Percentiles rank a stretch among this genome's conserved stretches.
Evolutionary conservation across 164 flowering plant species (phyloP).

Genomic region (Annona squamosa): DNA sequence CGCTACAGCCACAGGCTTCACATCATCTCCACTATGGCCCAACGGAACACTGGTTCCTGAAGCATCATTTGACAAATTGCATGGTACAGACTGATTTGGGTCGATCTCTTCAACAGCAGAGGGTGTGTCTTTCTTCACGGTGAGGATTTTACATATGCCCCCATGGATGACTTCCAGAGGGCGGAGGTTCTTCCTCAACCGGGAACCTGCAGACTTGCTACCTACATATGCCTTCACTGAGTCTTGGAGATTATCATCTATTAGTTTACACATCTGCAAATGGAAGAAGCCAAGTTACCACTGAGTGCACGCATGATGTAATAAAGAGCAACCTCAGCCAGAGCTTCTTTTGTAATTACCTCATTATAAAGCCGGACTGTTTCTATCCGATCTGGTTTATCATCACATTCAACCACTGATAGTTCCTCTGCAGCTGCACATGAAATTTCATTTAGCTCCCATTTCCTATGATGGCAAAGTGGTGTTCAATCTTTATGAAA

Average conservation of each 20-base stretch:
- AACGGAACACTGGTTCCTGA: conserved; percentile 3
- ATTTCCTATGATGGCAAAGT: background rate
- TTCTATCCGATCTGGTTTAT: conserved; percentile 36
- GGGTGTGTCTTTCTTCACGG: conserved; percentile 13
- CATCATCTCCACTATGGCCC: conserved; percentile 3
- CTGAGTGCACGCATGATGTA: background rate
- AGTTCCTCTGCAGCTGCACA: conserved; percentile 50
- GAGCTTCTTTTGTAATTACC: conserved; percentile 26
- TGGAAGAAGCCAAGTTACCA: background rate
- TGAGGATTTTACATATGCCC: conserved; percentile 33
- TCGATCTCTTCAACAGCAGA: conserved; percentile 5
- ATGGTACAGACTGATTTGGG: background rate
- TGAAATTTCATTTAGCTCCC: conserved; percentile 1
- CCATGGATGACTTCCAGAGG: conserved; percentile 31
- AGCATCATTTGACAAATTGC: conserved; percentile 5
- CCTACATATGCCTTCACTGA: conserved; percentile 27
- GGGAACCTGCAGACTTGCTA: conserved; percentile 25
- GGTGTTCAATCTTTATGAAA: too few relatives aligned
- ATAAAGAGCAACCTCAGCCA: too few relatives aligned
- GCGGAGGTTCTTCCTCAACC: conserved; percentile 29
- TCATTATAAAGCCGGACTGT: conserved; percentile 50
- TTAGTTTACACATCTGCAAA: conserved; percentile 49
- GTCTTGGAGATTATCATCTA: conserved; percentile 33
- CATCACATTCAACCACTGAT: conserved; percentile 38
- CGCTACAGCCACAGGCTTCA: conserved; percentile 2